Percentiles rank a stretch among this genome's conserved stretches.
These are phyloP conservation scores for Leccinum huronense DNA, from an alignment of 1,284 basidiomycete genomes.

Conservation along the genomic window DNA sequence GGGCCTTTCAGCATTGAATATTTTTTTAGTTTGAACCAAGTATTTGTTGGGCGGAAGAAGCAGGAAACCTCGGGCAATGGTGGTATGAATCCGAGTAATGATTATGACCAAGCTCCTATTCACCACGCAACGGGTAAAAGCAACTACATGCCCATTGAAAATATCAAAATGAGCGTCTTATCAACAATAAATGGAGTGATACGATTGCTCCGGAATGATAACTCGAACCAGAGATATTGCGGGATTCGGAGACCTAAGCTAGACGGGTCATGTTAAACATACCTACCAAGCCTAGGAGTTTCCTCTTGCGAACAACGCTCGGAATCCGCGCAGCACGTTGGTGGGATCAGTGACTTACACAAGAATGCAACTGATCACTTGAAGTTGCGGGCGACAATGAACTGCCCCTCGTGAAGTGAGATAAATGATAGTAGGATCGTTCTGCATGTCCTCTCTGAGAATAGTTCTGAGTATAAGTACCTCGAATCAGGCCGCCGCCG, in stretches of 20 bases:
- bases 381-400: neutral
- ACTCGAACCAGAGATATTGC: neutral
- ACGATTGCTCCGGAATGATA: neutral
- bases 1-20: neutral
- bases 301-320: neutral
- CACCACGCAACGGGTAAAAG: neutral
- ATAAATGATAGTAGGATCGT: neutral
- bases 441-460: neutral
- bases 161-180: neutral
- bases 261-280: neutral
- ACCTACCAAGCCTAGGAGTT: neutral
- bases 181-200: neutral
- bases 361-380: neutral
- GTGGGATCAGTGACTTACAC: neutral
- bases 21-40: neutral
- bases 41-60: neutral
- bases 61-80: neutral
- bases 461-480: conserved; percentile 1
- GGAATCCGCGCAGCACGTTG: too few relatives aligned
- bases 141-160: neutral
- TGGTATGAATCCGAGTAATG: neutral
- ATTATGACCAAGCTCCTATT: neutral
- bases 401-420: neutral
- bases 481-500: neutral
- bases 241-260: neutral